Evolutionary conservation across 228 moss, liverwort and hornwort species (phyloP).

Genomic region (Sphagnum magellanicum): DNA sequence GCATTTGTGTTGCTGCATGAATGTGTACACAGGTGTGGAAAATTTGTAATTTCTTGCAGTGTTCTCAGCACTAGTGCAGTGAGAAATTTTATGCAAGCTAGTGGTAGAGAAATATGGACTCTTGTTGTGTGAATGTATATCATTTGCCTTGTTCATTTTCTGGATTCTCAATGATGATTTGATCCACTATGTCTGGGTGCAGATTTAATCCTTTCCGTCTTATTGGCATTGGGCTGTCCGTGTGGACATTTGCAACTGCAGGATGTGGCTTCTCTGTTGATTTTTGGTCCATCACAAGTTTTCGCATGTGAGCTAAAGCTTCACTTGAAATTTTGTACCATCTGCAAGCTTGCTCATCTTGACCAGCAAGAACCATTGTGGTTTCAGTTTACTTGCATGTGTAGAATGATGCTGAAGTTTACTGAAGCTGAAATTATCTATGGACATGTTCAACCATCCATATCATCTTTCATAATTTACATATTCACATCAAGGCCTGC

Average conservation of each 20-base stretch:
- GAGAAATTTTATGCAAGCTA: not conserved
- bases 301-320: constrained; percentile 35
- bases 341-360: not conserved
- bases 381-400: not conserved
- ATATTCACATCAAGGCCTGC: too few species aligned
- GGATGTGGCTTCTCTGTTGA: constrained; percentile 75
- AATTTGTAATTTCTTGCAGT: too few species aligned
- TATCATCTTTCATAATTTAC: too few species aligned
- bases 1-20: not conserved
- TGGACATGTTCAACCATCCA: too few species aligned
- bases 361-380: not conserved
- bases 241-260: constrained; percentile 74
- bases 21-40: not conserved
- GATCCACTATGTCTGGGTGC: constrained; percentile 3
- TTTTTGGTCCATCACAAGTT: constrained; percentile 70
- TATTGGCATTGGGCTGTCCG: constrained; percentile 69
- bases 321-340: not conserved
- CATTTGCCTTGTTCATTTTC: too few species aligned
- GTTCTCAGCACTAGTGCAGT: too few species aligned
- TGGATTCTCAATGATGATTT: too few species aligned
- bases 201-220: constrained; percentile 63
- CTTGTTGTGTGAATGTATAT: too few species aligned
- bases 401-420: too few species aligned
- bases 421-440: too few species aligned
- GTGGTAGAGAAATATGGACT: not conserved